Evolutionary conservation across 225 moss, liverwort and hornwort genomes (phyloP).

Genomic region (Climacium dendroides): DNA sequence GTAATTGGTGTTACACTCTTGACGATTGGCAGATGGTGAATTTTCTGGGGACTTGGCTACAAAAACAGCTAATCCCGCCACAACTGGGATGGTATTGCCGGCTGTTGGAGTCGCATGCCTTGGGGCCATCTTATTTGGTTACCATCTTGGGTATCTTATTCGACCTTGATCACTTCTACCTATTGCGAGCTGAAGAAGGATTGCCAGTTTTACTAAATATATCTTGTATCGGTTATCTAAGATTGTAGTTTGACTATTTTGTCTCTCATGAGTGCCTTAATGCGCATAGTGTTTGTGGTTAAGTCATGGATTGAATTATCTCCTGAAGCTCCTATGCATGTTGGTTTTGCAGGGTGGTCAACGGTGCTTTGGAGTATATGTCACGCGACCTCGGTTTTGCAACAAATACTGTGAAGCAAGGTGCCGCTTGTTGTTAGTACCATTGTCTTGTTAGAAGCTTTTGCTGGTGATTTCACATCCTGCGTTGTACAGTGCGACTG

Average conservation of each 20-base stretch:
- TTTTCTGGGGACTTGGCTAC: slow-evolving; percentile 37
- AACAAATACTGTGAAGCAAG: slow-evolving; percentile 57
- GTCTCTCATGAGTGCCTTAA: not conserved
- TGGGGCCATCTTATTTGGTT: slow-evolving; percentile 84
- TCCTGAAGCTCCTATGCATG: not conserved
- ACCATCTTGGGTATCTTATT: slow-evolving; percentile 76
- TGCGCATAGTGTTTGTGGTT: not conserved
- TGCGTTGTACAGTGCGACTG: not conserved
- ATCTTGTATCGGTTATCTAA: not conserved
- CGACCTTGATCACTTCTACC: not conserved
- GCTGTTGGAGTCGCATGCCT: slow-evolving; percentile 83
- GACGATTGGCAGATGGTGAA: slow-evolving; percentile 43
- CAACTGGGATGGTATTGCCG: slow-evolving; percentile 51
- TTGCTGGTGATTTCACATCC: not conserved
- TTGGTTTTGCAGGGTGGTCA: slow-evolving; percentile 60
- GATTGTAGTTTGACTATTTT: not conserved
- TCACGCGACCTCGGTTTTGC: slow-evolving; percentile 63
- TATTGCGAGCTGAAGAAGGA: not conserved
- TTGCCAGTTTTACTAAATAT: not conserved
- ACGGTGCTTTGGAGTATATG: slow-evolving; percentile 83
- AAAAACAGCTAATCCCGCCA: slow-evolving; percentile 12
- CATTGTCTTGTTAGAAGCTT: not conserved
- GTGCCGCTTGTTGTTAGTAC: slow-evolving; percentile 14
- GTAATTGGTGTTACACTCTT: not conserved
- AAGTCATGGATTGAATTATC: not conserved